phyloP scores from a whole-genome alignment of 371 early-diverging fungal genomes.

The Blakeslea trispora region DNA sequence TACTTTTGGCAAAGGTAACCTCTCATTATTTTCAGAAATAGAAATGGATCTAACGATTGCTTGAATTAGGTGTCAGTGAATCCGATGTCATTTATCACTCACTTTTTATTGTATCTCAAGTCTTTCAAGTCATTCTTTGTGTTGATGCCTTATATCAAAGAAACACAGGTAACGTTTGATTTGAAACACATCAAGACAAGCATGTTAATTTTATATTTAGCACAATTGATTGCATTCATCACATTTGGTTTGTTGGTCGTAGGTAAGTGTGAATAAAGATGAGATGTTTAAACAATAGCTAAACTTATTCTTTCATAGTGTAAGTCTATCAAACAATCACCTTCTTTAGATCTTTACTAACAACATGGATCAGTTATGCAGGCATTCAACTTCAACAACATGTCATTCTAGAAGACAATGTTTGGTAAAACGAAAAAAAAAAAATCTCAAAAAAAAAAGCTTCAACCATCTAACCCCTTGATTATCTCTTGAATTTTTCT shows the following conservation, averaged over 20 bases:
- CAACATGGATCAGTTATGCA: slow-evolving; percentile 34
- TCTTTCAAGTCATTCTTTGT: slow-evolving; percentile 49
- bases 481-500: too few species aligned
- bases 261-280: too few species aligned
- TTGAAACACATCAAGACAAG: too few species aligned
- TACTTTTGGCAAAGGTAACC: slow-evolving; percentile 13
- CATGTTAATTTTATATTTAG: slow-evolving; percentile 19
- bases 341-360: too few species aligned
- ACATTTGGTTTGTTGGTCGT: slow-evolving; percentile 49
- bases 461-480: too few species aligned
- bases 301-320: neutral
- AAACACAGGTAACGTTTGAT: slow-evolving; percentile 56
- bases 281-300: neutral
- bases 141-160: slow-evolving; percentile 47
- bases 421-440: slow-evolving; percentile 40
- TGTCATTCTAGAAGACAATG: slow-evolving; percentile 48
- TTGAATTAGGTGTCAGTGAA: slow-evolving; percentile 43
- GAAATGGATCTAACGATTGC: neutral
- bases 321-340: neutral
- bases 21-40: neutral
- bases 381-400: slow-evolving; percentile 55
- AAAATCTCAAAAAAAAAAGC: too few species aligned
- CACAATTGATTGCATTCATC: slow-evolving; percentile 45
- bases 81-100: slow-evolving; percentile 57
- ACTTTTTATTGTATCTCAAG: slow-evolving; percentile 50